These are phyloP conservation scores for Cutaneotrichosporon sp. DNA, from an alignment of 1,284 basidiomycete species.

Conservation along the genomic window DNA sequence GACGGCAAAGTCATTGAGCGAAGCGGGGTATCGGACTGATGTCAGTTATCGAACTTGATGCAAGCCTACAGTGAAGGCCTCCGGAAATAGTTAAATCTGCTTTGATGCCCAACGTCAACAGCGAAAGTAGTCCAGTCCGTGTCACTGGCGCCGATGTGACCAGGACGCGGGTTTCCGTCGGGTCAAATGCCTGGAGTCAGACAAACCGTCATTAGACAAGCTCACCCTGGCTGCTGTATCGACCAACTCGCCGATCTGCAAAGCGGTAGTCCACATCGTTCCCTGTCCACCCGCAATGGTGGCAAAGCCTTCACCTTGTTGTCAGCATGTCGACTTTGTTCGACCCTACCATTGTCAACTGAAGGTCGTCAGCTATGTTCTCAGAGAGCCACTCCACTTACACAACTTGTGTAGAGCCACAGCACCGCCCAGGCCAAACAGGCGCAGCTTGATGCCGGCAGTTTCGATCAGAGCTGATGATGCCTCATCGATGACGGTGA, in stretches of 20 bases:
- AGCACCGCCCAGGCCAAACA: constrained; percentile 93
- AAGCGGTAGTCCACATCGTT: constrained; percentile 97
- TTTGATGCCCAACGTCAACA: constrained; percentile 83
- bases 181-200: constrained; percentile 61
- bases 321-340: background rate
- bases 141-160: constrained; percentile 90
- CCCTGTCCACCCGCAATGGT: constrained; percentile 97
- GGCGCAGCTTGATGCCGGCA: constrained; percentile 84
- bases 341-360: constrained; percentile 43
- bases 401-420: constrained; percentile 96
- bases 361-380: constrained; percentile 28
- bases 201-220: background rate
- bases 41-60: background rate
- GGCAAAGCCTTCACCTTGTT: constrained; percentile 71
- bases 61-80: constrained; percentile 69
- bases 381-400: too few species aligned
- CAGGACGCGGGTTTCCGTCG: constrained; percentile 86
- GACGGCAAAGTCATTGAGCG: constrained; percentile 95
- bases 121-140: constrained; percentile 84
- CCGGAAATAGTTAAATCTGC: constrained; percentile 92
- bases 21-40: constrained; percentile 79
- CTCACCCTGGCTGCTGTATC: constrained; percentile 88
- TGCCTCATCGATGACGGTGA: constrained; percentile 90
- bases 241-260: constrained; percentile 96
- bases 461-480: constrained; percentile 85